Base-by-base conservation (phyloP, 140 eudicot genomes). In the Eryngium alpinum region DNA sequence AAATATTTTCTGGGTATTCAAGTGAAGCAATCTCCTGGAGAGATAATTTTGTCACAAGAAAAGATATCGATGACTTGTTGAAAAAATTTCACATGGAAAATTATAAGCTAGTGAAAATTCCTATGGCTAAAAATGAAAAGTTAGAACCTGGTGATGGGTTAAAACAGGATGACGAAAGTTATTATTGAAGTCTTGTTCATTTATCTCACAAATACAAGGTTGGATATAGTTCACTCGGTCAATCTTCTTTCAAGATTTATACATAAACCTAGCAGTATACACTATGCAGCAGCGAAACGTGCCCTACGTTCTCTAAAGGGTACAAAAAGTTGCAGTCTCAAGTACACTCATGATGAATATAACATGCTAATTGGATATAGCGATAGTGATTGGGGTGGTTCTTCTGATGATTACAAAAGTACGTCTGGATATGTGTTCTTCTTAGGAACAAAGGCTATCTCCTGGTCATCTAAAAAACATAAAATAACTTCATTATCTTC, bases 311-410 rank as follows among this genome's bases (percentile, higher is more conserved):
- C 50, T 32, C 62, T 71, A 31, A 27, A 72, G 28, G 79, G 52
- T 15, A 81, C 84, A 17, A 71, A 81, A n/a, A 81, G 25, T 10
- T 16, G 11, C 50, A 71, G 72, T 16, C 9, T 81, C 10, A n/a
- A n/a, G n/a, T n/a, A 24, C 5, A 10, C 32, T 25, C 17, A 28
- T 22, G 81, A 57, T 5, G 49, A 82, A 57, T 16, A 81, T 57
- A 0, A 25, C 16, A 57, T 27, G 31, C 49, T 74, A 1, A n/a
- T 51, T 72, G 84, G 75, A 15, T 81, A 72, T 33, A 81, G 75
- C 0, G 80, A 81, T 27, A 81, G 80, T 25, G 63, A 81, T 81
- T 59, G 63, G 84, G 80, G 72, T 22, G 74, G 73, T 1, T 82
- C 80, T 0, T 3, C 34, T 34, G 75, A 82, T 75, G 81, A 82